Conservation (phyloP, 352 stramenopile species). For the Phytophthora macrochlamydospora region DNA sequence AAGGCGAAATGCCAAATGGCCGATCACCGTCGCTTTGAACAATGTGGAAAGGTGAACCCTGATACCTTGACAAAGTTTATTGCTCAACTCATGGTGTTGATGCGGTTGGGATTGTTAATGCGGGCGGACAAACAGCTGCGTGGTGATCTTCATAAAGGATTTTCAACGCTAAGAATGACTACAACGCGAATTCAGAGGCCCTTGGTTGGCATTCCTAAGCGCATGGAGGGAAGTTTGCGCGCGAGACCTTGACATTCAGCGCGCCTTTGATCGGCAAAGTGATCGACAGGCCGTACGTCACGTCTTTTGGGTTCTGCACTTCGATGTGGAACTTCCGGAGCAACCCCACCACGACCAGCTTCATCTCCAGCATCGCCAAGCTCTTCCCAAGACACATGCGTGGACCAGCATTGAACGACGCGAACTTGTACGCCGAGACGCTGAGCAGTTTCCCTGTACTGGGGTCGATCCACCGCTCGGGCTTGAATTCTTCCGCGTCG, state of each 20-base stretch:
- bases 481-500: conserved; percentile 48
- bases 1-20: conserved; percentile 8
- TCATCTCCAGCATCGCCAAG: conserved; percentile 79
- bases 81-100: conserved; percentile 9
- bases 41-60: no score
- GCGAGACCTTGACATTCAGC: conserved; percentile 28
- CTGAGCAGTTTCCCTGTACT: conserved; percentile 16
- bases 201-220: not conserved
- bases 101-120: no score
- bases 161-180: no score
- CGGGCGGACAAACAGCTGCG: no score
- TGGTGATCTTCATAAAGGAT: no score
- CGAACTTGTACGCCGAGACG: conserved; percentile 61
- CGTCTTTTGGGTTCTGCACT: conserved; percentile 19
- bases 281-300: conserved; percentile 48
- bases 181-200: no score
- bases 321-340: conserved; percentile 56
- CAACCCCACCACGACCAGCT: conserved; percentile 52
- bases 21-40: not conserved
- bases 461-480: conserved; percentile 52
- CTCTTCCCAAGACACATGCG: conserved; percentile 63
- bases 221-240: not conserved
- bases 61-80: not conserved
- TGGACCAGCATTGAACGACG: conserved; percentile 59
- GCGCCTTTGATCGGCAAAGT: conserved; percentile 37